Conservation (phyloP, 306 rosid species). For the Boehmeria nivea region DNA sequence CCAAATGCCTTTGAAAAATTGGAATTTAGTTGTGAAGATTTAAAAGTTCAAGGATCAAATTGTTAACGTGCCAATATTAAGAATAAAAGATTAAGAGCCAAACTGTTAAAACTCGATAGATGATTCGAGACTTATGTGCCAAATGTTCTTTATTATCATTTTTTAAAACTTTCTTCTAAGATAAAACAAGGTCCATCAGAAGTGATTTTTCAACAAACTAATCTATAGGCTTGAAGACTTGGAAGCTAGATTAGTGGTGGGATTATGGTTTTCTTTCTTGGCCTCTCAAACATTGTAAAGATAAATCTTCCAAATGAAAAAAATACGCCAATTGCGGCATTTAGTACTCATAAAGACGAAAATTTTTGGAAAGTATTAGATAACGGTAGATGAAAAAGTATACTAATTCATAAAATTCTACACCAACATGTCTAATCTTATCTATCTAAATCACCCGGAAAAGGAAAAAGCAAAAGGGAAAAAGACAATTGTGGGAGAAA, state of each 20-base stretch:
- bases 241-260: slow-evolving; percentile 6
- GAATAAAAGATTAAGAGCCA: too few species aligned
- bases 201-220: slow-evolving; percentile 4
- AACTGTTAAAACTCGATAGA: too few species aligned
- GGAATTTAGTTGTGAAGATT: too few species aligned
- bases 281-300: too few species aligned
- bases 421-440: not conserved
- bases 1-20: too few species aligned
- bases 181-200: not conserved
- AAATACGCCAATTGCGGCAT: slow-evolving; percentile 26
- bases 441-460: slow-evolving; percentile 18
- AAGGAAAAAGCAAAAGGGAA: not conserved
- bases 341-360: slow-evolving; percentile 2
- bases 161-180: not conserved
- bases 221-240: slow-evolving; percentile 3
- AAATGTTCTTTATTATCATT: too few species aligned
- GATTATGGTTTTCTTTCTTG: not conserved
- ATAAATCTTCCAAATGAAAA: not conserved
- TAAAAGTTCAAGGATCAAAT: too few species aligned
- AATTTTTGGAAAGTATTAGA: too few species aligned
- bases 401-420: slow-evolving; percentile 2
- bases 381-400: too few species aligned
- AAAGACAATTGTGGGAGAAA: not conserved
- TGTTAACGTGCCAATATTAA: too few species aligned
- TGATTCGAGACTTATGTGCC: too few species aligned